Evolutionary conservation across 441 rosid species (phyloP).

Genomic region (Erodium moschatum): DNA sequence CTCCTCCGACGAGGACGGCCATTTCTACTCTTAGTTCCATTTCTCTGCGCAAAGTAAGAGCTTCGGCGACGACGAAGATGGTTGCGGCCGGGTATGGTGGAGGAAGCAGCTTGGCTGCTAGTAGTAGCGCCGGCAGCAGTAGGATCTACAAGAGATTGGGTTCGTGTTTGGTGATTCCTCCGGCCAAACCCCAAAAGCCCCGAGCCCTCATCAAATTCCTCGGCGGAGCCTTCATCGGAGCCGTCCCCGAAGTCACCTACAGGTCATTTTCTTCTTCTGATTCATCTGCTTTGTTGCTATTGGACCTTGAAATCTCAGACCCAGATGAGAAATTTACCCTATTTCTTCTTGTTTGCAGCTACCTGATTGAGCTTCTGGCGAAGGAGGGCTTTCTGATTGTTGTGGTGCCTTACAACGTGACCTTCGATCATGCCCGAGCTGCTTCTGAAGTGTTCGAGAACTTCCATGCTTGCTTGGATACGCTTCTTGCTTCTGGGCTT

Average conservation of each 20-base stretch:
- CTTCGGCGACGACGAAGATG: slow-evolving; percentile 8
- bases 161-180: slow-evolving; percentile 57
- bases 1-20: neutral
- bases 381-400: slow-evolving; percentile 72
- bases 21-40: slow-evolving; percentile 9
- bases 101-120: neutral
- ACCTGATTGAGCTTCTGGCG: slow-evolving; percentile 68
- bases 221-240: slow-evolving; percentile 86
- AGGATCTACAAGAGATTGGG: slow-evolving; percentile 34
- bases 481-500: slow-evolving; percentile 45
- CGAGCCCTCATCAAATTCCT: slow-evolving; percentile 72
- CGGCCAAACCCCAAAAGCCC: slow-evolving; percentile 42
- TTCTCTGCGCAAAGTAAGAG: neutral
- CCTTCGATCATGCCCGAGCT: slow-evolving; percentile 80
- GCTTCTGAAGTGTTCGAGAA: slow-evolving; percentile 61
- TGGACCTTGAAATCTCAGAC: neutral
- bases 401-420: slow-evolving; percentile 77
- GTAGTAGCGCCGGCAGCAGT: neutral
- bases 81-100: slow-evolving; percentile 34
- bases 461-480: slow-evolving; percentile 62
- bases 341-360: slow-evolving; percentile 31
- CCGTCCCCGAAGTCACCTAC: slow-evolving; percentile 85
- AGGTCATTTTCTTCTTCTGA: slow-evolving; percentile 31
- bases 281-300: neutral
- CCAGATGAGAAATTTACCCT: no score